Base-by-base conservation (phyloP, 2,329 filamentous ascomycete genomes). In the Penicillium sp. region DNA sequence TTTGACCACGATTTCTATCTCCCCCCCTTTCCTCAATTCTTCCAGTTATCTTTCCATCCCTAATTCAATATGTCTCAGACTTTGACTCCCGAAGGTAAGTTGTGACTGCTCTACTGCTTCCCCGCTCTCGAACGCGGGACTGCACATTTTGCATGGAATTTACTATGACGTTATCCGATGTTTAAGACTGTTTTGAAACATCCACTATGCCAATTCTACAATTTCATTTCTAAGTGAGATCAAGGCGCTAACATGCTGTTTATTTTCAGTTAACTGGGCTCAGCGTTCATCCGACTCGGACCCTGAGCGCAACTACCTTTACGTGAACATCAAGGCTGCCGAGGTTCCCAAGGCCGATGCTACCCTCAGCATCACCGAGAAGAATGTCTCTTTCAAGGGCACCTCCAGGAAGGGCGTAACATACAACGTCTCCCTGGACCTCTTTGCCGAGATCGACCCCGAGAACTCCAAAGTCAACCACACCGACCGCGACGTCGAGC, bases 361-460 rank as follows among this genome's bases (percentile, higher is more conserved):
- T 66, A 89, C 92, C 81, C 86, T 97, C 66, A 89, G 96, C 68
- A 80, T 97, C 66, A 88, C 91, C 80, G 80, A 92, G 60, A 88
- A 83, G 64, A 81, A 82, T 67, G 83, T 99, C 67, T 84, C 82
- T 68, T 97, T 97, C 83, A 87, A 86, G 66, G 94, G 92, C 69
- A 83, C 87, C 75, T 94, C 90, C 58, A 90, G 87, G 58, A 90
- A 95, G 74, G 96, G 96, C 82, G 85, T 85, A 72, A 89, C 86
- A 65, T 99, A 96, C 80, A 84, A 90, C 69, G 84, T 97, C 69
- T 87, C 90, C 61, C 85, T 99, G 58, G 88, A 94, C 67, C 88
- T 99, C 78, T 97, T 83, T 79, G 91, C 78, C 74, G 92, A 97
- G 81, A 95, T 99, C 78, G 92, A 97, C 76, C 82, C 87, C 60